These are phyloP conservation scores for Daldinia grandis DNA, from an alignment of 495 filamentous ascomycete species.

Conservation along the genomic window DNA sequence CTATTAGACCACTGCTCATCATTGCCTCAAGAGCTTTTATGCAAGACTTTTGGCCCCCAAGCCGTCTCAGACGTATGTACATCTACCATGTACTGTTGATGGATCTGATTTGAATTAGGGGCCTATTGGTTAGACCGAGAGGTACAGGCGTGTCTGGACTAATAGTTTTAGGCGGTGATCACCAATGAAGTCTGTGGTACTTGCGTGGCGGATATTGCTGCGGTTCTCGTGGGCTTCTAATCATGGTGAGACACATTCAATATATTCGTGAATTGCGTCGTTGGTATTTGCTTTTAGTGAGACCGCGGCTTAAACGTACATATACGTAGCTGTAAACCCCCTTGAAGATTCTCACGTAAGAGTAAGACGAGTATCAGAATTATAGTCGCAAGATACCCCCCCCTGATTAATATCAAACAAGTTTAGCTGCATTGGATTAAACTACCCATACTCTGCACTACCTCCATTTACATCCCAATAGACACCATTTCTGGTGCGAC, in stretches of 20 bases:
- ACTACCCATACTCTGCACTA: neutral
- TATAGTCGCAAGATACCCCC: neutral
- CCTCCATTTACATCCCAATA: neutral
- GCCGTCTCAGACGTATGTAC: neutral
- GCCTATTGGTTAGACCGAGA: no score
- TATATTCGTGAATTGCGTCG: no score
- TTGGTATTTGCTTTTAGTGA: no score
- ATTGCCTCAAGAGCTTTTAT: neutral
- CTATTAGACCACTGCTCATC: neutral
- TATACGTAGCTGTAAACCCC: neutral
- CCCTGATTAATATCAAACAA: neutral
- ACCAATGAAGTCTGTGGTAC: no score
- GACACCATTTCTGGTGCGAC: neutral
- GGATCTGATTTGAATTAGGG: no score
- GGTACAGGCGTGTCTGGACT: no score
- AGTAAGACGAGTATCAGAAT: neutral
- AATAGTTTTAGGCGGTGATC: no score
- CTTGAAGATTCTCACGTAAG: neutral
- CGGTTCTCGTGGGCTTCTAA: no score
- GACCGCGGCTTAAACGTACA: no score
- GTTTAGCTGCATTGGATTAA: neutral
- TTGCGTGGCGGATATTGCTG: no score
- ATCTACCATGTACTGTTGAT: no score
- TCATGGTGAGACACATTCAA: no score
- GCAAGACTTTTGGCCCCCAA: conserved; percentile 1